Percentiles rank a stretch among this genome's conserved stretches.
These are phyloP conservation scores for Nakaseomyces glabratus DNA, from an alignment of 1,139 yeast species.

Conservation along the genomic window DNA sequence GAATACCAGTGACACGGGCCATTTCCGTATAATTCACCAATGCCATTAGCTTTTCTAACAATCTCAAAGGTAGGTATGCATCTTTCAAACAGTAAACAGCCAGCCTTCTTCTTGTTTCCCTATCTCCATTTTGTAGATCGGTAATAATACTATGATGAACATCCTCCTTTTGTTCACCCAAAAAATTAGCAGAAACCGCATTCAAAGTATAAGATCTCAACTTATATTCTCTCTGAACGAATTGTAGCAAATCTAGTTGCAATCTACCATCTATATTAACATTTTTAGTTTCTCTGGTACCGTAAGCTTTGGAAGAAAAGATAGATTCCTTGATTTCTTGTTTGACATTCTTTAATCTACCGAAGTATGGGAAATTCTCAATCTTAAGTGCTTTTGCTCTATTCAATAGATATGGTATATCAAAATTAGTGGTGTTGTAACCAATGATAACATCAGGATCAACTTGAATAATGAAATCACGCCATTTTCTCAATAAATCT, in stretches of 20 bases:
- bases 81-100: constrained; percentile 97
- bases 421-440: constrained; percentile 89
- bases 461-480: constrained; percentile 66
- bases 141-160: constrained; percentile 96
- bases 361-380: constrained; percentile 72
- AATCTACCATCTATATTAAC: constrained; percentile 92
- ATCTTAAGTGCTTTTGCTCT: constrained; percentile 71
- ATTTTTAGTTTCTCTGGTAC: constrained; percentile 86
- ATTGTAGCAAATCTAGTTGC: constrained; percentile 89
- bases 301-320: constrained; percentile 92
- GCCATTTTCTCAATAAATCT: constrained; percentile 81
- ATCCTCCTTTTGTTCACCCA: constrained; percentile 95
- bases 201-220: constrained; percentile 89
- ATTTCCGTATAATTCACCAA: constrained; percentile 94
- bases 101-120: constrained; percentile 85
- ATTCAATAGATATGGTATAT: constrained; percentile 83
- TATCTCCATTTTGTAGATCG: constrained; percentile 82
- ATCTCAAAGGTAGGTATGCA: constrained; percentile 81
- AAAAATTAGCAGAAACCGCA: constrained; percentile 88
- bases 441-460: constrained; percentile 98
- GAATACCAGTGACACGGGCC: constrained; percentile 99
- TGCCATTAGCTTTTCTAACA: constrained; percentile 90
- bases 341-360: constrained; percentile 55
- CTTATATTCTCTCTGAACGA: constrained; percentile 89
- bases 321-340: constrained; percentile 76